Evolutionary conservation across 1,284 basidiomycete genomes (phyloP).

Genomic region (Malassezia caprae): DNA sequence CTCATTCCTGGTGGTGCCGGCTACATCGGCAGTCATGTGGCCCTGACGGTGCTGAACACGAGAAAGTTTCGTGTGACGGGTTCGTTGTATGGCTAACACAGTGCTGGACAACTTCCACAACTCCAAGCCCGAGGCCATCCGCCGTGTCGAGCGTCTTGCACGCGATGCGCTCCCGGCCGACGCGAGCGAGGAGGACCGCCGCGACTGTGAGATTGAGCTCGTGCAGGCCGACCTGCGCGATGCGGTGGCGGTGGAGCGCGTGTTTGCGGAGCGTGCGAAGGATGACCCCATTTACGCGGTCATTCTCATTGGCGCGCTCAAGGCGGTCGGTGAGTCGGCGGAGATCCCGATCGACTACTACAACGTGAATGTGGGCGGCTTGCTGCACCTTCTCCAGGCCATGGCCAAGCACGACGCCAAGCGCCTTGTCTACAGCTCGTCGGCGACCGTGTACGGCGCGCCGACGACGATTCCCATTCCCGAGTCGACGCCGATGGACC

Average conservation of each 20-base stretch:
- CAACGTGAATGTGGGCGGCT: conserved; percentile 43
- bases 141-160: conserved; percentile 68
- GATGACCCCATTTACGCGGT: conserved; percentile 71
- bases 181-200: conserved; percentile 58
- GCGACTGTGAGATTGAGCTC: conserved; percentile 65
- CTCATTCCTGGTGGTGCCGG: conserved; percentile 47
- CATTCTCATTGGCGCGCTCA: conserved; percentile 90
- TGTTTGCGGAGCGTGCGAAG: conserved; percentile 31
- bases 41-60: conserved; percentile 73
- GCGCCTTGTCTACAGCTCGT: conserved; percentile 90
- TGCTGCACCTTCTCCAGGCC: conserved; percentile 36
- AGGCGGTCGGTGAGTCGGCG: conserved; percentile 94
- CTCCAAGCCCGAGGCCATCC: conserved; percentile 64
- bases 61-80: conserved; percentile 67
- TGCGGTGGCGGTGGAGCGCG: conserved; percentile 29
- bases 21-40: conserved; percentile 73
- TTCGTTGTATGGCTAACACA: conserved; percentile 17
- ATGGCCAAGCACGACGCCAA: conserved; percentile 76
- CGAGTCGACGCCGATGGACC: conserved; percentile 75
- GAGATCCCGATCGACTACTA: conserved; percentile 70
- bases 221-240: conserved; percentile 42
- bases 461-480: conserved; percentile 87
- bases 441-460: conserved; percentile 96
- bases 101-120: conserved; percentile 61
- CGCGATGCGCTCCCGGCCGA: conserved; percentile 58